Percentiles rank a stretch among this genome's conserved stretches.
Conservation (phyloP, 768 basidiomycete genomes). For the Piloderma croceum region DNA sequence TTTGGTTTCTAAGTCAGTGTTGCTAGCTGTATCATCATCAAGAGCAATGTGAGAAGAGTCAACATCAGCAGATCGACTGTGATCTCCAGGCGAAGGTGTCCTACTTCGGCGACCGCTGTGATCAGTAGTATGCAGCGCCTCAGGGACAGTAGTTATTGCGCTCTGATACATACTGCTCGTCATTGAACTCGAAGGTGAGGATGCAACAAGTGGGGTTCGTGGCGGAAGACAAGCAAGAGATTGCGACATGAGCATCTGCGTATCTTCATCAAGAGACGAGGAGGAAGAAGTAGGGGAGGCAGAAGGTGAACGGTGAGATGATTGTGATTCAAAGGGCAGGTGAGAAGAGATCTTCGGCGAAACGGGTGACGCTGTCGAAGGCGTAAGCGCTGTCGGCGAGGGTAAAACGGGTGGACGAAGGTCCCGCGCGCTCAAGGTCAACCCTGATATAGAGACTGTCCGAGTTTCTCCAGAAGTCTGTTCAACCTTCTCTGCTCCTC, state of each 20-base stretch:
- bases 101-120: conserved; percentile 1
- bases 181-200: conserved; percentile 42
- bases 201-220: conserved; percentile 23
- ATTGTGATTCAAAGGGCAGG: conserved; percentile 6
- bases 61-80: conserved; percentile 2
- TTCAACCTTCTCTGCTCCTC: background rate
- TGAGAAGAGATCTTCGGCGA: conserved; percentile 10
- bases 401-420: conserved; percentile 25
- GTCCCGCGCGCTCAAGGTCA: conserved; percentile 48
- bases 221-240: conserved; percentile 61
- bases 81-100: conserved; percentile 12
- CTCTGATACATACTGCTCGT: conserved; percentile 76
- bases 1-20: conserved; percentile 1
- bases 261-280: conserved; percentile 62
- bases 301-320: conserved; percentile 14
- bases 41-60: too few relatives aligned
- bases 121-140: conserved; percentile 5
- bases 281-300: conserved; percentile 48
- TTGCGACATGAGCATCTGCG: conserved; percentile 66
- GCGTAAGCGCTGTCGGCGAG: conserved; percentile 16
- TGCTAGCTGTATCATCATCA: too few relatives aligned
- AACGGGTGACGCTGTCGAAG: conserved; percentile 22
- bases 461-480: conserved; percentile 30
- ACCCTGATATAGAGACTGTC: conserved; percentile 50
- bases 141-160: conserved; percentile 42